Evolutionary conservation across 352 stramenopile genomes (phyloP), one percentile per base, ranked within the genome.

Genomic region (Phytophthora chlamydospora): DNA sequence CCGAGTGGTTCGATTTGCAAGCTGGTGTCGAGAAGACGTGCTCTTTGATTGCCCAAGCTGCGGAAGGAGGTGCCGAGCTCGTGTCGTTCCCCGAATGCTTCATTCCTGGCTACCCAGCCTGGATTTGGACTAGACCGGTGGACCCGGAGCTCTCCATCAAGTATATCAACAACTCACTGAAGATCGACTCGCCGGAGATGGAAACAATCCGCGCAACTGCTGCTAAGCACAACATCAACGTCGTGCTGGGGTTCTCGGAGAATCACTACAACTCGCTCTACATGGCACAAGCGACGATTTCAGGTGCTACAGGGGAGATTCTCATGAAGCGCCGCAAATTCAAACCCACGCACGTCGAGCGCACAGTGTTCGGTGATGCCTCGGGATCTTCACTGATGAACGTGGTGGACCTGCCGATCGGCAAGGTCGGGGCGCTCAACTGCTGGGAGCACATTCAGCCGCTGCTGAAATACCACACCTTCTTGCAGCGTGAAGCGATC

Each of bases 191-290:
- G 7, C 13, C 40, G 10, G 58, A 73, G 52, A 73, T 73, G 64
- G 32, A 64, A 13, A 64, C 27, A 21, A 73, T 73, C 38, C 48
- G 53, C 29, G 51, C 58, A n/a, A 19, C 52, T n/a, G 51, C 58
- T 12, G 48, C 52, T 13, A 54, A 51, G 14, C 55, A 68, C 58
- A 67, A 61, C 41, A 46, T 73, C 46, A 53, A 62, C 38, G 62
- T 71, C 42, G 62, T 66, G 40, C 27, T 73, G 6, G 64, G 58
- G 21, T 68, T 68, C 58, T 68, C 64, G 7, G 64, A 73, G 58
- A 71, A 73, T 16, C 51, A 73, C 58, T 43, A 64, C 49, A 57
- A 73, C 52, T 65, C 58, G 64, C 52, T 73, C 6, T 73, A 73
- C 58, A 56, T 69, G 24, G 16, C 53, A 9, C 62, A 68, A 47